Conservation (phyloP, 1,139 yeast genomes). For the Kodamaea suecica region DNA sequence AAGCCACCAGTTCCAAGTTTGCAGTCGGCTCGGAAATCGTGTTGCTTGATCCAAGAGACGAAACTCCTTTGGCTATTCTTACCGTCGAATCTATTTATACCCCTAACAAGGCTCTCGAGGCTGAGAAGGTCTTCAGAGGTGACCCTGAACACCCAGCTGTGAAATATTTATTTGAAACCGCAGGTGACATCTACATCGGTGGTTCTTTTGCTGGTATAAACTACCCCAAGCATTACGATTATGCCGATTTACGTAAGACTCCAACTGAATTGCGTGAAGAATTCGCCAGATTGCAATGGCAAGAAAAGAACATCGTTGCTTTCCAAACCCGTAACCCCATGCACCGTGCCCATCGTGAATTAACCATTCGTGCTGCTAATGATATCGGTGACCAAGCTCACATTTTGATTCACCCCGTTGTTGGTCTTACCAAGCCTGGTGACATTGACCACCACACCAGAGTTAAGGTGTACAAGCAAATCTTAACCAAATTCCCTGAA, state of each 20-base stretch:
- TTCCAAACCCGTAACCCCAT: slow-evolving; percentile 98
- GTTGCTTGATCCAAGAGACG: slow-evolving; percentile 81
- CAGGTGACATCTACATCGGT: slow-evolving; percentile 84
- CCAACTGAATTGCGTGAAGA: slow-evolving; percentile 88
- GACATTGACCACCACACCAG: slow-evolving; percentile 97
- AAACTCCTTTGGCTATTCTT: slow-evolving; percentile 73
- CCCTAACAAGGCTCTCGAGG: slow-evolving; percentile 80
- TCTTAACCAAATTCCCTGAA: slow-evolving; percentile 86
- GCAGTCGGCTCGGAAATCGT: slow-evolving; percentile 63
- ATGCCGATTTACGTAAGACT: slow-evolving; percentile 80
- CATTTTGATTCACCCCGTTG: slow-evolving; percentile 92
- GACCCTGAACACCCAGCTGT: slow-evolving; percentile 97
- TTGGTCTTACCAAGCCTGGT: slow-evolving; percentile 95
- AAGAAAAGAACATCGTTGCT: slow-evolving; percentile 74
- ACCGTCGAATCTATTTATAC: slow-evolving; percentile 75
- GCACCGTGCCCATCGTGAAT: slow-evolving; percentile 97
- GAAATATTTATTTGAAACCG: slow-evolving; percentile 65
- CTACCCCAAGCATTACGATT: slow-evolving; percentile 88
- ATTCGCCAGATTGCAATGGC: slow-evolving; percentile 78
- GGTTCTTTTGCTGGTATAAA: slow-evolving; percentile 82
- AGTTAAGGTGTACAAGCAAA: slow-evolving; percentile 90
- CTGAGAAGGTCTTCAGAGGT: slow-evolving; percentile 86
- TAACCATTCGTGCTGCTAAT: slow-evolving; percentile 88
- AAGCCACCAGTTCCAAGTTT: slow-evolving; percentile 48
- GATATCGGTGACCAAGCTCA: slow-evolving; percentile 51